Base-by-base conservation (phyloP, 352 stramenopile species). In the Phytophthora hibernalis region DNA sequence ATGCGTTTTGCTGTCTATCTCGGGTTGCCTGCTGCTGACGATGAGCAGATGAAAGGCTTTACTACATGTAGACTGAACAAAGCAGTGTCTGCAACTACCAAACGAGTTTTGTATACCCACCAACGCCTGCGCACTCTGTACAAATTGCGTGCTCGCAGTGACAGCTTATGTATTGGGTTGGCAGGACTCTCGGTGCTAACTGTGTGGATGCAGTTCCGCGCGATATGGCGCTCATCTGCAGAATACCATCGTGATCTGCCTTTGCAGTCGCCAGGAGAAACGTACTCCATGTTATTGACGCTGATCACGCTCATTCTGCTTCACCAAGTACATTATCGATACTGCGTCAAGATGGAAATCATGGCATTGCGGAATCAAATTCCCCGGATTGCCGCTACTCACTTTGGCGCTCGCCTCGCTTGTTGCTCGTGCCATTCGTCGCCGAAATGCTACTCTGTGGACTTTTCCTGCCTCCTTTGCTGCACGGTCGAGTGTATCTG, bases 151-250 rank as follows among this genome's bases (percentile, higher is more conserved):
- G 49, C 65, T 37, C 53, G 43, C 20, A 77, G 52, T 15, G 79
- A 83, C 64, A 72, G 48, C n/a, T 70, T 69, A 51, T 83, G 76
- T 24, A 75, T 74, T 37, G 31, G 42, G 7, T 57, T 87, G 22
- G 70, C 76, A 11, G 49, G 42, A 12, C 47, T 87, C 2, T 89
- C 80, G 0, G 71, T 86, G 1, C 12, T 71, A 13, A 61, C 66
- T 6, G 82, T 85, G 5, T 73, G 86, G 26, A 56, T 88, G 20
- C 82, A 91, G 50, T 77, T 89, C 15, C 80, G 80, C 16, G 79
- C 73, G 5, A 87, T 91, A 44, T 91, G 82, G 82, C 60, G 68
- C 4, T 80, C 72, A 33, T 67, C 76, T 49, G 35, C 61, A 18
- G 42, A 65, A 15, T 53, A 71, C 20, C 44, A 67, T 40, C 43